These are phyloP conservation scores for Rhodotorula kratochvilovae DNA, from an alignment of 768 basidiomycete genomes.

Conservation along the genomic window DNA sequence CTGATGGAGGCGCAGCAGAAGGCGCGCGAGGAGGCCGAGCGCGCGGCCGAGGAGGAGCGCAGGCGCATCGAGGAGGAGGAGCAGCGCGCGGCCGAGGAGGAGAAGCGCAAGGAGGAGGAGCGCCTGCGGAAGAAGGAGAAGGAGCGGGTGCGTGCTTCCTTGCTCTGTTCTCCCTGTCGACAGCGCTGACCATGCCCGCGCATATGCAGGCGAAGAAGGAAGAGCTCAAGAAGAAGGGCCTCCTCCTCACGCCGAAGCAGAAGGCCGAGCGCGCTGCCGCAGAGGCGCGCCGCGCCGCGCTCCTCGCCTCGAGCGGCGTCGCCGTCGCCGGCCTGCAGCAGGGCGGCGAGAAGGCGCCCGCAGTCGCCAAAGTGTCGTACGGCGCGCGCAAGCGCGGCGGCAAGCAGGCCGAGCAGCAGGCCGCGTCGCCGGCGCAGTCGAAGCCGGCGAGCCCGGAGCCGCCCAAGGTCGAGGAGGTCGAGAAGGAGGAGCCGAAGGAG, in stretches of 20 bases:
- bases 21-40: conserved; percentile 74
- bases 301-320: conserved; percentile 76
- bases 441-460: conserved; percentile 42
- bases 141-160: conserved; percentile 63
- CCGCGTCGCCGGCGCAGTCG: background rate
- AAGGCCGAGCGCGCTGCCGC: conserved; percentile 87
- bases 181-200: background rate
- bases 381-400: conserved; percentile 74
- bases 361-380: conserved; percentile 72
- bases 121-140: conserved; percentile 84
- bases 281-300: conserved; percentile 82
- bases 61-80: conserved; percentile 83
- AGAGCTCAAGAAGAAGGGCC: conserved; percentile 85
- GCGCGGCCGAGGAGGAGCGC: conserved; percentile 63
- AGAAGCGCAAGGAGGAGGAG: conserved; percentile 86
- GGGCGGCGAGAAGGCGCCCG: conserved; percentile 46
- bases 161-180: background rate
- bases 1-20: conserved; percentile 89
- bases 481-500: conserved; percentile 45
- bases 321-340: conserved; percentile 78
- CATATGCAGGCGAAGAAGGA: conserved; percentile 79
- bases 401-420: background rate
- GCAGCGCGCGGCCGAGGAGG: conserved; percentile 69
- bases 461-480: conserved; percentile 50
- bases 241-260: conserved; percentile 92